Conservation (phyloP, 2,329 filamentous ascomycete species). For the Curvularia sp. region DNA sequence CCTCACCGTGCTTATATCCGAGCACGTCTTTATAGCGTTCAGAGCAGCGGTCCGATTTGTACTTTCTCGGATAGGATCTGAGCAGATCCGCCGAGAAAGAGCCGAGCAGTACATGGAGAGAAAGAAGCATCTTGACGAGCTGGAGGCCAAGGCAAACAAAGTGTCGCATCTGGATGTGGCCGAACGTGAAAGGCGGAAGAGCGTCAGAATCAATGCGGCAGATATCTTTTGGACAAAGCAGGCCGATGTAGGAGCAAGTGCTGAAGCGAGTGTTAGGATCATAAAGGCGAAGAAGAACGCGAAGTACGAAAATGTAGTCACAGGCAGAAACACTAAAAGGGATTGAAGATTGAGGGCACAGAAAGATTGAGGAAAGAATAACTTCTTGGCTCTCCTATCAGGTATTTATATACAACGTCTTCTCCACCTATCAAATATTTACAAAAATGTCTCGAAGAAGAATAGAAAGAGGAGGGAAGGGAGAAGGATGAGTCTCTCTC, state of each 20-base stretch:
- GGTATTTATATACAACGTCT: constrained; percentile 22
- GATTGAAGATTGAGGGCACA: neutral
- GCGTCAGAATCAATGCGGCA: constrained; percentile 38
- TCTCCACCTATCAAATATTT: constrained; percentile 9
- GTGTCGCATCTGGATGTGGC: constrained; percentile 27
- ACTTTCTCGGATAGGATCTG: constrained; percentile 37
- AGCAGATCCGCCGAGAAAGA: constrained; percentile 39
- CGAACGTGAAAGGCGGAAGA: constrained; percentile 43
- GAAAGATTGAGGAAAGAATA: neutral
- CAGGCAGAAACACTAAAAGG: constrained; percentile 17
- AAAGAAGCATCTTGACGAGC: constrained; percentile 40
- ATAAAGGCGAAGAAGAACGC: constrained; percentile 38
- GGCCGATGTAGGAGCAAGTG: constrained; percentile 37
- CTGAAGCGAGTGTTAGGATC: constrained; percentile 30
- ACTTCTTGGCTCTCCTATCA: neutral
- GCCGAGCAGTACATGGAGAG: constrained; percentile 37
- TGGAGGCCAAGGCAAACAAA: constrained; percentile 31
- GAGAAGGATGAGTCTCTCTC: neutral
- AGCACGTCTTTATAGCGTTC: constrained; percentile 46
- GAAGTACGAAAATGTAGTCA: constrained; percentile 24
- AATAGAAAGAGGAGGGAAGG: neutral
- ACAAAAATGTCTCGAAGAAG: neutral
- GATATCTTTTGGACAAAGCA: constrained; percentile 45
- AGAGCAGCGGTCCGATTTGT: constrained; percentile 38
- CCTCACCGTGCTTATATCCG: constrained; percentile 41